A percentile compares a stretch with the other conserved stretches of the same genome.
Evolutionary conservation across 257 asterid genomes (phyloP).

Genomic region (Cinchona pubescens): DNA sequence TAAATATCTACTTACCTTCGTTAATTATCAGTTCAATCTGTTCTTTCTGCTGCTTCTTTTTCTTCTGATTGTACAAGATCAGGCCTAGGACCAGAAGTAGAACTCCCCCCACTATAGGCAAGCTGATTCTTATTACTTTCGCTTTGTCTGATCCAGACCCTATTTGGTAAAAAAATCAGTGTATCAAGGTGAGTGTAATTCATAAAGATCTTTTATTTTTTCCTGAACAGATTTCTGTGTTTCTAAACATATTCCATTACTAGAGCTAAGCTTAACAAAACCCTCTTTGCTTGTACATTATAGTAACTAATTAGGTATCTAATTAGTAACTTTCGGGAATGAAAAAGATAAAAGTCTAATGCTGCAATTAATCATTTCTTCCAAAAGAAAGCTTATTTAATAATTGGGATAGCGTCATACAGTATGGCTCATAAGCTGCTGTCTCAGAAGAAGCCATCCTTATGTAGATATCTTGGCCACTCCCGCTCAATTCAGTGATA

Average conservation of each 20-base stretch:
- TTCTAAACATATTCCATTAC: neutral
- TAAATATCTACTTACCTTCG: neutral
- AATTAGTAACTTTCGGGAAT: too few species aligned
- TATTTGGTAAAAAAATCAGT: neutral
- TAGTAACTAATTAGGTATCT: neutral
- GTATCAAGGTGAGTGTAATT: neutral
- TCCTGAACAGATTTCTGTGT: neutral
- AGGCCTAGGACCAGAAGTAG: neutral
- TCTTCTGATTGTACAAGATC: neutral
- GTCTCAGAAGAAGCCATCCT: constrained; percentile 26
- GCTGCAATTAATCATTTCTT: neutral
- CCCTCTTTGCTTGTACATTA: neutral
- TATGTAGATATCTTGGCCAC: constrained; percentile 29
- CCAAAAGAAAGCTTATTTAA: neutral
- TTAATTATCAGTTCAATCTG: neutral
- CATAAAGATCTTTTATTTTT: neutral
- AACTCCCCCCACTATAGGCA: constrained; percentile 1
- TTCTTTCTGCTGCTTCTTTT: constrained; percentile 3
- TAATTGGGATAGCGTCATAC: constrained; percentile 10
- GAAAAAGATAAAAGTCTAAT: neutral
- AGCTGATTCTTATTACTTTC: constrained; percentile 7
- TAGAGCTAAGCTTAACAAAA: neutral
- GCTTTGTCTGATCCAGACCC: neutral
- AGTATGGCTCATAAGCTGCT: too few species aligned
- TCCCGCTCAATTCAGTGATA: constrained; percentile 10